A percentile compares a stretch with the other conserved stretches of the same genome.
Evolutionary conservation across 192 early-diverging fungal species (phyloP).

Genomic region (Pilobolus umbonatus): DNA sequence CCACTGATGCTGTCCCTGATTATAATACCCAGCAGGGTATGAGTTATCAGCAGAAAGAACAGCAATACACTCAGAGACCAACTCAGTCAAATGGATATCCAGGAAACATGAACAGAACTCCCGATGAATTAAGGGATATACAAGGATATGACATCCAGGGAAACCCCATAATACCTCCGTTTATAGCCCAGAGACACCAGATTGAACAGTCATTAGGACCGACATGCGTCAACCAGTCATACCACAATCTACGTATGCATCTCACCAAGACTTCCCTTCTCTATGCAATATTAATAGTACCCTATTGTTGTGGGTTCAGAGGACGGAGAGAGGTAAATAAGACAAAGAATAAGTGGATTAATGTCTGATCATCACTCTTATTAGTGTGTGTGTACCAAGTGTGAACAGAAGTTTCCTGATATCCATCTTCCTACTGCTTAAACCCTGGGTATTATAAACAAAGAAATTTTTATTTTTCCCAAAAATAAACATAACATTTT

Average conservation of each 20-base stretch:
- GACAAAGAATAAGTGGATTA: not conserved
- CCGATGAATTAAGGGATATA: not conserved
- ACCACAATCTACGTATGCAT: conserved; percentile 30
- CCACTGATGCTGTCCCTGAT: too few species aligned
- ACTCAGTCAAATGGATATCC: not conserved
- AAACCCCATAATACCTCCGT: conserved; percentile 11
- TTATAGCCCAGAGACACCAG: conserved; percentile 21
- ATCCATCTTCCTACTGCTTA: conserved; percentile 11
- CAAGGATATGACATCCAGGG: conserved; percentile 14
- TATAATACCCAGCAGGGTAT: too few species aligned
- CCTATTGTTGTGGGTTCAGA: conserved; percentile 29
- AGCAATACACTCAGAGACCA: not conserved
- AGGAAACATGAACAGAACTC: not conserved
- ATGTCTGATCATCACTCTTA: not conserved
- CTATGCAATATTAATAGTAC: conserved; percentile 20
- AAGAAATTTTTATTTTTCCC: too few species aligned
- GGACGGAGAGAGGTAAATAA: conserved; percentile 23
- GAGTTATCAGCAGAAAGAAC: not conserved
- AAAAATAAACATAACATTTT: too few species aligned
- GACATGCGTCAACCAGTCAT: conserved; percentile 11
- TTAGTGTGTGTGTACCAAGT: conserved; percentile 29
- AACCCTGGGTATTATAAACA: not conserved
- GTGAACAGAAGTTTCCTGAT: conserved; percentile 18
- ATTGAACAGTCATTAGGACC: conserved; percentile 27
- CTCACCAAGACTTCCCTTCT: conserved; percentile 22